Evolutionary conservation across 352 stramenopile genomes (phyloP), one percentile per base, ranked within the genome.

Genomic region (Thraustochytrium sp.): DNA sequence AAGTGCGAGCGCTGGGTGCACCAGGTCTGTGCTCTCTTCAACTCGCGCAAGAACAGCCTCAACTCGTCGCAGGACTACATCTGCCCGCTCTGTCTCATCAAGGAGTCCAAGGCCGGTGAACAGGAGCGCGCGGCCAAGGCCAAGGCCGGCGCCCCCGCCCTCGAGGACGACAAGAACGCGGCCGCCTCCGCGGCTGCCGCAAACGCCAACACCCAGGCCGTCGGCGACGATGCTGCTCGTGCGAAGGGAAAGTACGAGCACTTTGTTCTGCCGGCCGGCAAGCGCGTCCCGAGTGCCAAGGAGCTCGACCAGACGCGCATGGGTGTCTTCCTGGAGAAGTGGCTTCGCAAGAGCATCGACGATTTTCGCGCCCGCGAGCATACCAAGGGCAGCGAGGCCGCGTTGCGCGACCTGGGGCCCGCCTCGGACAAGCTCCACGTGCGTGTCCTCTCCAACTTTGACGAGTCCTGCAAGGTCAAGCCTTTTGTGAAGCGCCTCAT

Each of bases 11-110:
- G 95, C 4, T 99, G 97, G 97, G 95, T 99, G 62, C 97, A 99
- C 87, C 96, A 99, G 86, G 97, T 99, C 77, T 99, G 97, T 88
- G 96, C 94, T 34, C 90, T 99, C 2, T 99, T 99, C 88, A 99
- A 99, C 86, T 96, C 93, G 40, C 94, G 98, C 62, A 96, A 98
- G 82, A 98, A 99, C 85, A 84, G 55, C 40, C 42, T 44, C 68
- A 51, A 61, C 26, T 80, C 68, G 9, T 63, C 68, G 37, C 53
- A 65, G 38, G 34, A 80, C 3, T 80, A 80, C 68, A 80, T 80
- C 4, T 80, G 68, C 68, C 68, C 68, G n/a, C 53, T 80, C 34
- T 80, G 68, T 3, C 53, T 80, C 48, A 80, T 80, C 29, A 21
- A 65, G 31, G 68, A 80, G 51, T 80, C 68, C 29, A 61, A 51